Conservation (phyloP, 192 early-diverging fungal genomes). For the Rhizoclosmatium globosum region DNA sequence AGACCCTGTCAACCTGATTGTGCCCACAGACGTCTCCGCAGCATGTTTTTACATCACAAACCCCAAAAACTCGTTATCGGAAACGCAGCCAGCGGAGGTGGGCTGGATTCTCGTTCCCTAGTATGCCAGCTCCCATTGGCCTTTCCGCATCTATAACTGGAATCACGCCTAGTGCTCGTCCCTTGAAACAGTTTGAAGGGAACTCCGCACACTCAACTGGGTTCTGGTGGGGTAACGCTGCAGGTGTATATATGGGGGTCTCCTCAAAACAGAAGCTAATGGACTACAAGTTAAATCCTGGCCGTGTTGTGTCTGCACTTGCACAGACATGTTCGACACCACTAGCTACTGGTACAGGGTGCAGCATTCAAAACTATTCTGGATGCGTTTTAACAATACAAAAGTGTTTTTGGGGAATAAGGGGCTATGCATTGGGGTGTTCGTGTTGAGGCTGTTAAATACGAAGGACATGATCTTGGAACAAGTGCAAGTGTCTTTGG, state of each 20-base stretch:
- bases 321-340: not conserved
- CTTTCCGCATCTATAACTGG: not conserved
- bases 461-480: constrained; percentile 29
- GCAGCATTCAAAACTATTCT: not conserved
- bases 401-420: constrained; percentile 46
- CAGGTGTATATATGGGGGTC: constrained; percentile 37
- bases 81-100: constrained; percentile 47
- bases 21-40: constrained; percentile 42
- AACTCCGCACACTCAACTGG: constrained; percentile 45
- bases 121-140: constrained; percentile 20
- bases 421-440: constrained; percentile 44
- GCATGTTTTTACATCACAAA: constrained; percentile 39
- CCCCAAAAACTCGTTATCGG: constrained; percentile 38
- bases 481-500: constrained; percentile 40
- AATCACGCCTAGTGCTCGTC: constrained; percentile 32
- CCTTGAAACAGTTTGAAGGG: constrained; percentile 39
- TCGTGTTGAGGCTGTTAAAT: constrained; percentile 25
- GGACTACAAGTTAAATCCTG: constrained; percentile 25
- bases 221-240: constrained; percentile 39
- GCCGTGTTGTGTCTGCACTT: constrained; percentile 16
- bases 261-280: constrained; percentile 24
- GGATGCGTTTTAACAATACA: constrained; percentile 41
- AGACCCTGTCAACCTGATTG: constrained; percentile 31
- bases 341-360: not conserved
- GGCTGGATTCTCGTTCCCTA: constrained; percentile 39